phyloP scores from a whole-genome alignment of 805 yeast genomes.

The Suhomyces sp. region DNA sequence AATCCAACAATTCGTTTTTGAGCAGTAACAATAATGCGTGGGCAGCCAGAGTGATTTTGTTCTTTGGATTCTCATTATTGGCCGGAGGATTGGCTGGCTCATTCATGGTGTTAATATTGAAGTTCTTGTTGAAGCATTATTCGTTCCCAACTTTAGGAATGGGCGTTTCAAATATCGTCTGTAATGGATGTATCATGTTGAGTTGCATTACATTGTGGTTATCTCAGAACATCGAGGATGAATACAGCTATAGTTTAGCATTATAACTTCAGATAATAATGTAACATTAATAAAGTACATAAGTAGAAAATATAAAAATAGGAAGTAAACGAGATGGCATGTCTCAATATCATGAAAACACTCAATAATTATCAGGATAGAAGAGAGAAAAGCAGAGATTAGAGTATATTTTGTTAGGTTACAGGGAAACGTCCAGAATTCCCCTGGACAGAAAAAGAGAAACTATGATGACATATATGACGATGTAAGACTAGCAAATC shows the following conservation, averaged over 20 bases:
- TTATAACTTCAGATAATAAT: constrained; percentile 36
- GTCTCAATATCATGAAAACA: not conserved
- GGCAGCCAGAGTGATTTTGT: constrained; percentile 90
- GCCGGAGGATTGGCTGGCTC: constrained; percentile 96
- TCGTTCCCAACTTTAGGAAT: constrained; percentile 86
- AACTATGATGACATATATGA: not conserved
- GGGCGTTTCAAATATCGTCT: constrained; percentile 87
- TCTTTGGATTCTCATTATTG: constrained; percentile 85
- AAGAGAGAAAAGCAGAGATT: not conserved
- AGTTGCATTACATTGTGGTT: constrained; percentile 91
- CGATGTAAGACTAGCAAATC: not conserved
- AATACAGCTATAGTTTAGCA: constrained; percentile 87
- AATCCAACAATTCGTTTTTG: constrained; percentile 38
- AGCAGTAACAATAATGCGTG: constrained; percentile 61
- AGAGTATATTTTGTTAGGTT: not conserved
- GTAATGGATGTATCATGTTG: constrained; percentile 75
- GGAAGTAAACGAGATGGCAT: not conserved
- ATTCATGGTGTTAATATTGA: constrained; percentile 79
- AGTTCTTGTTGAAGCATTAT: constrained; percentile 76
- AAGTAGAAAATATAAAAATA: not conserved
- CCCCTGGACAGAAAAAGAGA: not conserved
- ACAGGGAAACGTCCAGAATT: not conserved
- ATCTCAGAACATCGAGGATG: constrained; percentile 94
- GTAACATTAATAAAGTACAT: constrained; percentile 1
- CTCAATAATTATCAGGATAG: constrained; percentile 1